Evolutionary conservation across 2,329 filamentous ascomycete species (phyloP).

Genomic region (Apiospora sp.): DNA sequence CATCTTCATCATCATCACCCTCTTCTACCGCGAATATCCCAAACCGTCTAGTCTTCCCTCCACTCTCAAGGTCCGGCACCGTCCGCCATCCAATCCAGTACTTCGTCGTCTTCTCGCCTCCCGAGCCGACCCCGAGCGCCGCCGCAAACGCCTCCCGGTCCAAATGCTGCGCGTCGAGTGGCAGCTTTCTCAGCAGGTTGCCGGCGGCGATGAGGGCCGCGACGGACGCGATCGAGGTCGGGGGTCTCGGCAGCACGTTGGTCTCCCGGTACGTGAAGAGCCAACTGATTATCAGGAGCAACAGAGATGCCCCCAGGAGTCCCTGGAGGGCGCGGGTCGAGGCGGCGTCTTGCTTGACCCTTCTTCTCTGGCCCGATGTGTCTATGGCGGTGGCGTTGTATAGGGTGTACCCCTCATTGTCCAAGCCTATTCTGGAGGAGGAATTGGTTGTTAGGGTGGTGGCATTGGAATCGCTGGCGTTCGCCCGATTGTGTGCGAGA

Average conservation of each 20-base stretch:
- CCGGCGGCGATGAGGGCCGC: constrained; percentile 26
- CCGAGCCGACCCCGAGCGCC: neutral
- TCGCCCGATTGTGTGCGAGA: constrained; percentile 28
- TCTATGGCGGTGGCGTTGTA: constrained; percentile 17
- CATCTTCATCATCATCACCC: neutral
- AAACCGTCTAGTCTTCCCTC: constrained; percentile 19
- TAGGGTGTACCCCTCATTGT: too few relatives aligned
- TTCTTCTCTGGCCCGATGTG: neutral
- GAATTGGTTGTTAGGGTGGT: too few relatives aligned
- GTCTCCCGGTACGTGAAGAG: neutral
- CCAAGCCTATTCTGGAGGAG: too few relatives aligned
- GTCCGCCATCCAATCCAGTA: constrained; percentile 20
- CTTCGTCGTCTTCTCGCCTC: neutral
- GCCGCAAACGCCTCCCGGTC: neutral
- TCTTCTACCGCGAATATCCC: constrained; percentile 15
- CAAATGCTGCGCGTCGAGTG: neutral
- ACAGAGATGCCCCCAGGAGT: constrained; percentile 14
- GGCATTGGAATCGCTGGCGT: neutral
- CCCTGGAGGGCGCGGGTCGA: constrained; percentile 27
- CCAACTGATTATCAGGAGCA: constrained; percentile 22
- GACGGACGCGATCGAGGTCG: constrained; percentile 21
- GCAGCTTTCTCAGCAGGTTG: constrained; percentile 33
- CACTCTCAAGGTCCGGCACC: constrained; percentile 17
- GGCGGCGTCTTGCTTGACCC: constrained; percentile 26
- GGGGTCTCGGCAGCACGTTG: constrained; percentile 14